Evolutionary conservation across 1,139 yeast genomes (phyloP), one percentile per base, ranked within the genome.

Genomic region (Saccharomyces hybrid): DNA sequence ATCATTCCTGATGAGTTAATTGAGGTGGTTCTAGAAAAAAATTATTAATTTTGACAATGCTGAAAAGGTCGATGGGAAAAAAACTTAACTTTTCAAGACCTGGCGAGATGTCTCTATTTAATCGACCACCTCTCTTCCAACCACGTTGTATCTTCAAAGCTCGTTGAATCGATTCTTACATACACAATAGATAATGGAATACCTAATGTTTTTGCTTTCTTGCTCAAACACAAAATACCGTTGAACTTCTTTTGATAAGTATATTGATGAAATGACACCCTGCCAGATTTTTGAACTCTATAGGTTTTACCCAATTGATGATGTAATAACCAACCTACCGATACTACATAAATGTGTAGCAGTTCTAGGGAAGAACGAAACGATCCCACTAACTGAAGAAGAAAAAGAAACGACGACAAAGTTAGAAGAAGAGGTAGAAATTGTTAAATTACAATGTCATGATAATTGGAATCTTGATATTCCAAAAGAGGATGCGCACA

Each of bases 61-160:
- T 3, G 65, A 61, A 27, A 48, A 60, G 2, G 53, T 54, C 21
- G 68, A 64, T 49, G 65, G 64, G 5, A 60, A 63, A 51, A 51
- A 9, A 48, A 46, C 2, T 47, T 62, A 51, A 53, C 57, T 24
- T 24, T 56, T 2, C 19, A 12, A 5, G 67, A 64, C 49, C 29
- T 65, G 6, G 56, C 60, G 11, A 60, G 62, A 28, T 38, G 44
- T 8, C 26, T 38, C 5, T 38, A 38, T 38, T 16, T 38, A 38
- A 38, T 38, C 2, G 11, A 38, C 3, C 44, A 38, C 26, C 19
- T 38, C 9, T 38, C 44, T 9, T 9, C 44, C 3, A 38, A 3
- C 11, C 11, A 19, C 19, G 12, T 7, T 38, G 12, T 38, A 16
- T 19, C 44, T 38, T 19, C 44, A 38, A 19, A 19, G 7, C 44